Evolutionary conservation across 257 asterid species (phyloP).

Genomic region (Nemophila menziesii): DNA sequence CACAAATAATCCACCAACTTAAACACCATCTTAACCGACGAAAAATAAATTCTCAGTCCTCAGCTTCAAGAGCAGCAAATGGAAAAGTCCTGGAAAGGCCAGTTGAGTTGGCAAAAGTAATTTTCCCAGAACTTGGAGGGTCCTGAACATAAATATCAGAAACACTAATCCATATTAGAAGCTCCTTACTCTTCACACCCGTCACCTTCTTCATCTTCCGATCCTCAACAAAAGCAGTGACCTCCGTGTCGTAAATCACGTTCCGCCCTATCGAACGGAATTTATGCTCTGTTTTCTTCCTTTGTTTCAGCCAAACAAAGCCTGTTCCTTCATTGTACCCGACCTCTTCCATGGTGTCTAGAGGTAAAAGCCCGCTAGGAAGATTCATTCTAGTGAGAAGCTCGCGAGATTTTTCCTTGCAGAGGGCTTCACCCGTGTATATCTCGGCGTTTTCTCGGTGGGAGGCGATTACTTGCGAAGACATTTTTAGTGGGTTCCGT

Average conservation of each 20-base stretch:
- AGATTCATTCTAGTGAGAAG: slow-evolving; percentile 42
- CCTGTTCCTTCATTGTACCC: slow-evolving; percentile 50
- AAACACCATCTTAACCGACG: too few relatives aligned
- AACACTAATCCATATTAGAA: slow-evolving; percentile 56
- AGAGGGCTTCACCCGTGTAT: slow-evolving; percentile 33
- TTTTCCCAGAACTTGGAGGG: slow-evolving; percentile 27
- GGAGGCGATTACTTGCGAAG: slow-evolving; percentile 20
- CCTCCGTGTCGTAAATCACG: slow-evolving; percentile 55
- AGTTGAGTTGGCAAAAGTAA: slow-evolving; percentile 37
- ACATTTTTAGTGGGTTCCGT: slow-evolving; percentile 20
- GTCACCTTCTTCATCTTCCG: slow-evolving; percentile 56
- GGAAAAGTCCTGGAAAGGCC: slow-evolving; percentile 59
- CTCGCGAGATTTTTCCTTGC: slow-evolving; percentile 52
- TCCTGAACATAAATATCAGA: slow-evolving; percentile 43
- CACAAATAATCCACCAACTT: too few relatives aligned
- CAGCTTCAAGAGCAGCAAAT: slow-evolving; percentile 40
- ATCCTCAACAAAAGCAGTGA: slow-evolving; percentile 54
- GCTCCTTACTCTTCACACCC: slow-evolving; percentile 70
- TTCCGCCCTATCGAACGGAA: slow-evolving; percentile 37
- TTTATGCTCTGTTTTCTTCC: slow-evolving; percentile 32
- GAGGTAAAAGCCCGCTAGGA: slow-evolving; percentile 56
- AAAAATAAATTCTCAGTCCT: too few relatives aligned
- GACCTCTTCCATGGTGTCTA: slow-evolving; percentile 42
- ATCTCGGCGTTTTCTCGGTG: slow-evolving; percentile 56
- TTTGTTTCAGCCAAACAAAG: slow-evolving; percentile 66